A percentile compares a stretch with the other conserved stretches of the same genome.
Conservation (phyloP, 768 basidiomycete species). For the Phylloporus sp. region DNA sequence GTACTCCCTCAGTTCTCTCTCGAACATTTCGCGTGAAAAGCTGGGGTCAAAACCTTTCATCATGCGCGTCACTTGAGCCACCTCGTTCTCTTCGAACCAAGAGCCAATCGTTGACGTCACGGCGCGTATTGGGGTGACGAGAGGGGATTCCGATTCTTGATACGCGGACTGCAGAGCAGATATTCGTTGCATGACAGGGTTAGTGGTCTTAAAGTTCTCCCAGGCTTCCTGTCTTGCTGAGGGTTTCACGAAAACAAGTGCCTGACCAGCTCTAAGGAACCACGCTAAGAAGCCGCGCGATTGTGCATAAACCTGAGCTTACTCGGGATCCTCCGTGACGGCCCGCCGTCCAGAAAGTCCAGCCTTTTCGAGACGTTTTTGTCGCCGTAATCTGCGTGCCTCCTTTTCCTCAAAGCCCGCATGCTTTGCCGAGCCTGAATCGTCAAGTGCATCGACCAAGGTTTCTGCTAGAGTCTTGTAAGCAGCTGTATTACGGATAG, state of each 20-base stretch:
- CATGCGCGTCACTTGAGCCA: slow-evolving; percentile 85
- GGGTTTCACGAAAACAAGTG: slow-evolving; percentile 79
- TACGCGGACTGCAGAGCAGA: slow-evolving; percentile 61
- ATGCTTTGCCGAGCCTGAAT: slow-evolving; percentile 88
- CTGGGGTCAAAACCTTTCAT: slow-evolving; percentile 86
- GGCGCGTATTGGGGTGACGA: slow-evolving; percentile 73
- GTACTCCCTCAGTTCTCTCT: slow-evolving; percentile 89
- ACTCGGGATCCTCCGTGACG: slow-evolving; percentile 77
- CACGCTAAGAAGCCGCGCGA: not conserved
- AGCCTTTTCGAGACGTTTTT: slow-evolving; percentile 77
- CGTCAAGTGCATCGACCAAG: slow-evolving; percentile 87
- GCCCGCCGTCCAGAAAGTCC: slow-evolving; percentile 54
- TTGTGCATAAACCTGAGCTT: slow-evolving; percentile 28
- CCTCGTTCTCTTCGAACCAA: slow-evolving; percentile 97
- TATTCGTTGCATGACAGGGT: slow-evolving; percentile 64
- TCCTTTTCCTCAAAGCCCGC: slow-evolving; percentile 97
- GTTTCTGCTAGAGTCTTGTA: slow-evolving; percentile 91
- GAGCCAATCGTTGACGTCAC: slow-evolving; percentile 83
- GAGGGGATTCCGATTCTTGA: slow-evolving; percentile 90
- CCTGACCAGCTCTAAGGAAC: slow-evolving; percentile 70
- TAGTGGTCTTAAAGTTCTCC: slow-evolving; percentile 75
- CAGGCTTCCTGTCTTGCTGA: slow-evolving; percentile 75
- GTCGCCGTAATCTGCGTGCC: slow-evolving; percentile 72
- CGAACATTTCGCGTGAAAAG: slow-evolving; percentile 83
- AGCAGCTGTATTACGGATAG: slow-evolving; percentile 92